Conservation (phyloP, 495 filamentous ascomycete species). For the Rhizodiscina lignyota region DNA sequence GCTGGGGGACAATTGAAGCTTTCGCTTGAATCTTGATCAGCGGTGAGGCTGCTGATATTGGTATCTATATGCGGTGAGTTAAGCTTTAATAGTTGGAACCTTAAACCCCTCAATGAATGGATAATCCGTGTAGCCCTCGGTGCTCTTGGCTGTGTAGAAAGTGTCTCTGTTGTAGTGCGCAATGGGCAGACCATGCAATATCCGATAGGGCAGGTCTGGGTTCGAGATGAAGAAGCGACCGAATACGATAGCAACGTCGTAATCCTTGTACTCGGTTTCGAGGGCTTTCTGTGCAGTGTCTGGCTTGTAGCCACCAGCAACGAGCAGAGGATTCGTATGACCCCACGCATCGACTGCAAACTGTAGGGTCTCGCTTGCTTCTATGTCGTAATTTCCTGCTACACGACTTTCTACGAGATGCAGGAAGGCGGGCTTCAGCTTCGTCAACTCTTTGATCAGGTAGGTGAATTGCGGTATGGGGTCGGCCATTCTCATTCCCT, state of each 20-base stretch:
- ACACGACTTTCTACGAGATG: constrained; percentile 44
- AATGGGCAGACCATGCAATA: constrained; percentile 38
- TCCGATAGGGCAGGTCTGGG: constrained; percentile 49
- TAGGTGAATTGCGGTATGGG: constrained; percentile 45
- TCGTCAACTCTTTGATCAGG: constrained; percentile 33
- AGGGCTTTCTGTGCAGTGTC: constrained; percentile 30
- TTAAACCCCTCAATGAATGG: constrained; percentile 39
- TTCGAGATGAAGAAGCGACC: constrained; percentile 52
- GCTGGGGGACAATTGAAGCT: no score
- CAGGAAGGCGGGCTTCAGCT: constrained; percentile 43
- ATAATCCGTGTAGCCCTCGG: constrained; percentile 49
- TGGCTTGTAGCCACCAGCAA: constrained; percentile 41
- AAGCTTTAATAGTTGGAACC: no score
- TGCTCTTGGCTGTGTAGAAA: constrained; percentile 37
- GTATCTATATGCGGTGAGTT: no score
- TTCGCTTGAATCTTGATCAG: no score
- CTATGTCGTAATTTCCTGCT: constrained; percentile 26
- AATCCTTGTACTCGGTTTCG: constrained; percentile 34
- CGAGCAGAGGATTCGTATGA: constrained; percentile 34
- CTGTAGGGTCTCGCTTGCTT: constrained; percentile 30
- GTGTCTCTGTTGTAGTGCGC: constrained; percentile 35
- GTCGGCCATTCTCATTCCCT: constrained; percentile 51
- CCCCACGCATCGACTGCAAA: constrained; percentile 34
- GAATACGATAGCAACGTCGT: constrained; percentile 33
- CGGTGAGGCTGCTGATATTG: no score